Evolutionary conservation across 306 rosid species (phyloP).

Genomic region (Macrotyloma uniflorum): DNA sequence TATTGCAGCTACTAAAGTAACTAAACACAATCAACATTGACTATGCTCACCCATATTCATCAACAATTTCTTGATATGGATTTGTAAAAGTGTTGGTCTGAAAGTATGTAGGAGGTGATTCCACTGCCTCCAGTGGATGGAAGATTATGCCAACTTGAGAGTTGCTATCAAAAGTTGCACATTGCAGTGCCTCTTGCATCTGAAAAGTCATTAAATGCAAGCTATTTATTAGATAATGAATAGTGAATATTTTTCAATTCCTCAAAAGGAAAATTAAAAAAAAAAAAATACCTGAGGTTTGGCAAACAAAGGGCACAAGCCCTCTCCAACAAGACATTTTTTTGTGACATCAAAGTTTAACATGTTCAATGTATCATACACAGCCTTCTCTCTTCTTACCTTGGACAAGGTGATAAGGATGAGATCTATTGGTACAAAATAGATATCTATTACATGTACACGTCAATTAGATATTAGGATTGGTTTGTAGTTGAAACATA

Average conservation of each 20-base stretch:
- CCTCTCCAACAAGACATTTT: constrained; percentile 99
- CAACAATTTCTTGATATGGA: constrained; percentile 97
- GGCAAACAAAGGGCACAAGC: constrained; percentile 96
- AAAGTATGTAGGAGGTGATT: constrained; percentile 96
- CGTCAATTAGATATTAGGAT: constrained; percentile 9
- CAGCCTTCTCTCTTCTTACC: constrained; percentile 99
- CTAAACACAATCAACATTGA: constrained; percentile 27
- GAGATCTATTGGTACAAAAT: constrained; percentile 39
- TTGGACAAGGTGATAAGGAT: constrained; percentile 53
- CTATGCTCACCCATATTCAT: constrained; percentile 94
- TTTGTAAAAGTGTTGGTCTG: constrained; percentile 86
- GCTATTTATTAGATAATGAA: constrained; percentile 13
- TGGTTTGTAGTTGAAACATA: constrained; percentile 27
- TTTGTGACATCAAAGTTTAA: constrained; percentile 97
- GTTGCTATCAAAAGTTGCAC: constrained; percentile 97
- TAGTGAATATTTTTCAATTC: constrained; percentile 22
- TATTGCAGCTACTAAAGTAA: constrained; percentile 9
- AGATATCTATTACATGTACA: constrained; percentile 22
- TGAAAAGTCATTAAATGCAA: constrained; percentile 48
- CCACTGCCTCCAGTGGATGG: constrained; percentile 84
- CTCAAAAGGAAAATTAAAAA: background rate
- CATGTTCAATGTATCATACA: constrained; percentile 93
- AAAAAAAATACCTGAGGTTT: constrained; percentile 65
- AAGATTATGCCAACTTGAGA: constrained; percentile 97
- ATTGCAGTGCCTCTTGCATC: constrained; percentile 92